Percentiles rank a stretch among this genome's conserved stretches.
These are phyloP conservation scores for Kernera saxatilis DNA, from an alignment of 345 rosid species.

Conservation along the genomic window DNA sequence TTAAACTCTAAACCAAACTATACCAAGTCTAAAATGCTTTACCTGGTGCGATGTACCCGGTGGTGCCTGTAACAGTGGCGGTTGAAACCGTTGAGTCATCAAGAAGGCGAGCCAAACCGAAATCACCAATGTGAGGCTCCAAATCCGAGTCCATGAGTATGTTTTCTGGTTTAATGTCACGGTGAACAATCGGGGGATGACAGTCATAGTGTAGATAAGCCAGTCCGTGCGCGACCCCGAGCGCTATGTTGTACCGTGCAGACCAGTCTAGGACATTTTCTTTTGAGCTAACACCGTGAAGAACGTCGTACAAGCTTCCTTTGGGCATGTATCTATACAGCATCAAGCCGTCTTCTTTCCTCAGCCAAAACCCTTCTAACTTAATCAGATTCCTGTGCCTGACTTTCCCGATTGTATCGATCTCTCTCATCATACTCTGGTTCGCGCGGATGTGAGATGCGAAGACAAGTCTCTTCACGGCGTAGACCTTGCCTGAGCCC, in stretches of 20 bases:
- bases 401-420: conserved; percentile 52
- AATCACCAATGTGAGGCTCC: conserved; percentile 81
- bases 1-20: neutral
- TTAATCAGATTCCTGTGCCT: conserved; percentile 71
- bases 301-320: conserved; percentile 64
- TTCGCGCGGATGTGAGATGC: conserved; percentile 41
- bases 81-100: conserved; percentile 43
- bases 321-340: conserved; percentile 63
- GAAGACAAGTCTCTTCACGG: conserved; percentile 54
- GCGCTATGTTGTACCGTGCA: conserved; percentile 49
- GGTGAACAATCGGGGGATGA: conserved; percentile 63
- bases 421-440: conserved; percentile 57
- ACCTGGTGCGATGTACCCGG: conserved; percentile 89
- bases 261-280: conserved; percentile 45
- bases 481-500: conserved; percentile 42
- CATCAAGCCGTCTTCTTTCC: conserved; percentile 60
- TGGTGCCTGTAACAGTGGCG: conserved; percentile 52
- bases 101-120: conserved; percentile 70
- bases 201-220: conserved; percentile 81
- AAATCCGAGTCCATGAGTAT: conserved; percentile 63
- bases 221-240: conserved; percentile 71
- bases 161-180: conserved; percentile 79
- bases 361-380: conserved; percentile 74
- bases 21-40: neutral
- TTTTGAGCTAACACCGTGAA: conserved; percentile 36